phyloP scores from a whole-genome alignment of 345 rosid species.

The Conringia planisiliqua region DNA sequence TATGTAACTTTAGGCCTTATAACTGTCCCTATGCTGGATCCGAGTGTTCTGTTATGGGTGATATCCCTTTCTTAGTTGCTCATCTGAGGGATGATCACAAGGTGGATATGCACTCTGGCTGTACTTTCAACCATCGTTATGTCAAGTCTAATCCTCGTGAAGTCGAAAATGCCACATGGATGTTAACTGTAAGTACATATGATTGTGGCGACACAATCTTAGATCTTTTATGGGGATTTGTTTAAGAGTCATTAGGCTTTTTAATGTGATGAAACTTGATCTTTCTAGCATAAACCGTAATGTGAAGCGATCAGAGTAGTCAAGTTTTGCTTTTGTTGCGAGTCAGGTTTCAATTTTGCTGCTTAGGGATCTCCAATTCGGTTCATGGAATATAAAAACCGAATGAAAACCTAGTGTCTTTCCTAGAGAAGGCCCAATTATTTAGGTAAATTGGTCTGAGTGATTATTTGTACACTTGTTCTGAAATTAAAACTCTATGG shows the following conservation, averaged over 20 bases:
- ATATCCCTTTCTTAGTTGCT: constrained; percentile 81
- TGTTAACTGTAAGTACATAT: constrained; percentile 73
- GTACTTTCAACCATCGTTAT: constrained; percentile 95
- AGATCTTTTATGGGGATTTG: background rate
- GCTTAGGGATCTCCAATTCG: background rate
- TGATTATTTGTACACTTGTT: background rate
- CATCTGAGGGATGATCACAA: constrained; percentile 94
- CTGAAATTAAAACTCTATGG: background rate
- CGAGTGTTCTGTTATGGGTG: constrained; percentile 77
- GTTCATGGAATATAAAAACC: background rate
- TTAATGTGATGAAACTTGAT: background rate
- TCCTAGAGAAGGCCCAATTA: background rate
- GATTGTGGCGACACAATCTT: too few relatives aligned
- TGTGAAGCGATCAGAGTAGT: background rate
- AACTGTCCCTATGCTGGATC: constrained; percentile 95
- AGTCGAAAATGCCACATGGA: constrained; percentile 98
- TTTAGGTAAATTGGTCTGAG: background rate
- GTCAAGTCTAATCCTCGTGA: constrained; percentile 97
- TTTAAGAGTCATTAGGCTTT: background rate
- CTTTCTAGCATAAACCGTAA: background rate
- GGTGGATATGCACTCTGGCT: constrained; percentile 96
- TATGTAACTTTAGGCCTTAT: constrained; percentile 89
- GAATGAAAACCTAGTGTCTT: background rate
- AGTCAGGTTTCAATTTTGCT: background rate
- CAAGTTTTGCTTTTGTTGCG: background rate